Base-by-base conservation (phyloP, 805 yeast genomes). In the Yarrowia divulgata region DNA sequence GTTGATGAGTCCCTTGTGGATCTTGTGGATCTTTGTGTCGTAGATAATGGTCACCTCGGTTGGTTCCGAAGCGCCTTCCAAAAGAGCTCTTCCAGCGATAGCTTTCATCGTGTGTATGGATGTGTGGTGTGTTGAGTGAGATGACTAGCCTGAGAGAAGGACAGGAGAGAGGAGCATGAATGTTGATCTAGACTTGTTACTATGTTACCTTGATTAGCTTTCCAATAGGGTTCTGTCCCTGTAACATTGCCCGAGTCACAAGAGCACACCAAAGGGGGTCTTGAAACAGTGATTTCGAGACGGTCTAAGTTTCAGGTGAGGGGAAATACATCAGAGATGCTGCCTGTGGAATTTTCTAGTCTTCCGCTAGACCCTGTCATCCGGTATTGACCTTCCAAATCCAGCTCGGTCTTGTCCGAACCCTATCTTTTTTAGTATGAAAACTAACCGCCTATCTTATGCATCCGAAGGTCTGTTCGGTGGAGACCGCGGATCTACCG, bases 41-140 rank as follows among this genome's bases (percentile, higher is more conserved):
- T 63, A 63, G 29, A 14, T 7, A 23, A 63, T 49, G 37, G 68
- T 63, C 57, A 37, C 57, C 35, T 63, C 68, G 8, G 16, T 10
- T 29, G 68, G 68, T 19, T 63, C 68, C 12, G 57, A 35, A 16
- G 23, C 46, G 39, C 68, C 68, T 18, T 63, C 68, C 37, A 63
- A 35, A 12, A 63, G 57, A 14, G 68, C 68, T 48, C 6, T 8
- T 14, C 68, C 68, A n/a, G 57, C 55, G 48, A 63, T 48, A 5
- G 68, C 68, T 48, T 48, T 63, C 68, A 63, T 63, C 9, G 16
- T 49, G n/a, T 23, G 9, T 43, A 23, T n/a, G 8, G 43, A 23
- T 40, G 18, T 60, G 54, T 43, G 16, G 23, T 7, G 54, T 43
- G 54, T 37, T 23, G 29, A 34, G 67, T 10, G 23, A 14, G 40